phyloP scores from a whole-genome alignment of 2,329 filamentous ascomycete genomes.

The Penicillium sp. region DNA sequence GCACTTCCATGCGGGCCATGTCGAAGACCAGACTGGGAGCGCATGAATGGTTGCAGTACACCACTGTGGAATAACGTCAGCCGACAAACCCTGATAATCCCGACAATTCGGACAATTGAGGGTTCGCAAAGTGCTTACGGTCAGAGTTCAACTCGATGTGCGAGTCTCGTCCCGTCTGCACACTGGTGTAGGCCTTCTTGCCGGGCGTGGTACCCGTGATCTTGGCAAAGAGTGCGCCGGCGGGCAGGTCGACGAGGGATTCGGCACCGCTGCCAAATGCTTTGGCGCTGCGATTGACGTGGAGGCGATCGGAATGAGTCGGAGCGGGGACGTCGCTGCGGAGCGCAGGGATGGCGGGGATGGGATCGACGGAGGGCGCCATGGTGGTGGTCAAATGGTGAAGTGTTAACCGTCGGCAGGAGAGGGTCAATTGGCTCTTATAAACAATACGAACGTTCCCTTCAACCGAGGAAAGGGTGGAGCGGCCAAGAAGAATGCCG shows the following conservation, averaged over 20 bases:
- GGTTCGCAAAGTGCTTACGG: slow-evolving; percentile 6
- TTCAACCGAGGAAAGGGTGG: neutral
- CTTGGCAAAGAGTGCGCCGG: slow-evolving; percentile 49
- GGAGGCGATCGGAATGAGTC: slow-evolving; percentile 29
- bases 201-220: slow-evolving; percentile 49
- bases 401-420: neutral
- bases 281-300: slow-evolving; percentile 32
- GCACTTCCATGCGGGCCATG: slow-evolving; percentile 44
- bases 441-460: neutral
- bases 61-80: slow-evolving; percentile 26
- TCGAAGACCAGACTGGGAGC: slow-evolving; percentile 55
- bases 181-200: slow-evolving; percentile 50
- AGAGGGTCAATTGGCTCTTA: neutral
- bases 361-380: slow-evolving; percentile 22
- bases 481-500: neutral
- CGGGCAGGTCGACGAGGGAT: slow-evolving; percentile 51
- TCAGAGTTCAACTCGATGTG: slow-evolving; percentile 59
- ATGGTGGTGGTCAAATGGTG: slow-evolving; percentile 6
- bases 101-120: neutral
- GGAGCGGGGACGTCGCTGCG: slow-evolving; percentile 14
- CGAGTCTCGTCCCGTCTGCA: slow-evolving; percentile 49
- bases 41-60: slow-evolving; percentile 59
- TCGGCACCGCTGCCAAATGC: slow-evolving; percentile 41
- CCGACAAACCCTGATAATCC: neutral
- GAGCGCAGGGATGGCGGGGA: slow-evolving; percentile 11